Base-by-base conservation (phyloP, 2,329 filamentous ascomycete genomes). In the Venturia aucupariae region DNA sequence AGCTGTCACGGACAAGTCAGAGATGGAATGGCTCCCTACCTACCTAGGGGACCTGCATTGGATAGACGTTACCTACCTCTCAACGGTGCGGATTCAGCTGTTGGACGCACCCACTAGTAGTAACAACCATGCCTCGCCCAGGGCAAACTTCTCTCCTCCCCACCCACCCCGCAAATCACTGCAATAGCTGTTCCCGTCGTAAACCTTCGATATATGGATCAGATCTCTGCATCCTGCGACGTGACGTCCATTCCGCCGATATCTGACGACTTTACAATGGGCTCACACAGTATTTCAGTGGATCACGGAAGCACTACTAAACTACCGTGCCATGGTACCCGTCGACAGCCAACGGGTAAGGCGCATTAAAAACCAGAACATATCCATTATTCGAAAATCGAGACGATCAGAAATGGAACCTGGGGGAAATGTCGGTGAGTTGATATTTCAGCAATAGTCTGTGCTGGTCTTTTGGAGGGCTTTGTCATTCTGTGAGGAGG, bases 401-500 rank as follows among this genome's bases (percentile, higher is more conserved):
- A 46, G 19, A 10, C 44, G 19, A 46, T 46, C 17, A n/a, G n/a
- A n/a, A n/a, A 46, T 54, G 24, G 19, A 54, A 1, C 22, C 6
- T 54, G 48, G 48, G 48, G 48, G 24, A 54, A 32, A 54, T 54
- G 48, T 54, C 48, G 48, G 48, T 54, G 24, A 54, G 48, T 30
- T n/a, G n/a, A 27, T 10, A 46, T 22, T 22, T 4, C 44, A 46
- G 22, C 44, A 1, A 19, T 11, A 5, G 8, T 32, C 48, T 32
- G 48, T 32, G 48, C 48, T 54, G 48, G 8, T n/a, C 10, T 19
- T 11, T 32, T 17, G 3, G 15, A 54, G 11, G 48, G 6, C 48
- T 46, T n/a, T n/a, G n/a, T n/a, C n/a, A n/a, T n/a, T n/a, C n/a
- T 27, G 48, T 24, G 48, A 54, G 10, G 48, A 32, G 48, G 46